phyloP scores from a whole-genome alignment of 192 early-diverging fungal species.

The Mortierella hygrophila region DNA sequence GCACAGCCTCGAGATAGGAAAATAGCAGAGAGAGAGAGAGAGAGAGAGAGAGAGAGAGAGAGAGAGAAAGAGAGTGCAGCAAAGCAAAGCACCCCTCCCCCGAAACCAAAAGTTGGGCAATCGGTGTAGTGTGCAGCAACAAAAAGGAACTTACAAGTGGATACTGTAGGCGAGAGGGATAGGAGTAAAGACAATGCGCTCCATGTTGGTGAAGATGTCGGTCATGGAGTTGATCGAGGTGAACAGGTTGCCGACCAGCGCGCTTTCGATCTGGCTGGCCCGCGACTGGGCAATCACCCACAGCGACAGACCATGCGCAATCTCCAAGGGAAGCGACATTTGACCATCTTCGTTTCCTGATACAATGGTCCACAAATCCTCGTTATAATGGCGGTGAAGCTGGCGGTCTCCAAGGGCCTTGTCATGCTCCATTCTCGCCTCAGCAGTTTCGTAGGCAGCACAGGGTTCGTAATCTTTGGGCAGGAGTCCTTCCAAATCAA shows the following conservation, averaged over 20 bases:
- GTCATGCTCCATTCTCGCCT: slow-evolving; percentile 13
- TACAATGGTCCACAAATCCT: slow-evolving; percentile 44
- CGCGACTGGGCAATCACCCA: slow-evolving; percentile 58
- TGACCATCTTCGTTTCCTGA: slow-evolving; percentile 61
- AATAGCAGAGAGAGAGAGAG: not conserved
- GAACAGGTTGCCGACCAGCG: slow-evolving; percentile 52
- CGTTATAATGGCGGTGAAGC: slow-evolving; percentile 26
- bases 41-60: not conserved
- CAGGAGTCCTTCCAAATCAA: slow-evolving; percentile 66
- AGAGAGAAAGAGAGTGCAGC: not conserved
- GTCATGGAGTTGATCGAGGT: slow-evolving; percentile 63
- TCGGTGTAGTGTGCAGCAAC: not conserved
- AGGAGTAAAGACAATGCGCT: slow-evolving; percentile 77
- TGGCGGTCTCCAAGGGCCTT: slow-evolving; percentile 24
- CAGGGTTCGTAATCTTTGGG: slow-evolving; percentile 51
- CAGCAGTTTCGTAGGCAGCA: slow-evolving; percentile 9
- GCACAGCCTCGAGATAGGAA: not conserved
- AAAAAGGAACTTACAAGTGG: slow-evolving; percentile 65
- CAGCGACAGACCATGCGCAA: slow-evolving; percentile 59
- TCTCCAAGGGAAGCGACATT: slow-evolving; percentile 66
- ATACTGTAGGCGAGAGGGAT: slow-evolving; percentile 79
- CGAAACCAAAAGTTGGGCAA: not conserved
- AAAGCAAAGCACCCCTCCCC: not conserved
- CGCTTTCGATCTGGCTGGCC: slow-evolving; percentile 53
- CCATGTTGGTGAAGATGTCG: slow-evolving; percentile 73